A percentile compares a stretch with the other conserved stretches of the same genome.
Conservation (phyloP, 108 stramenopile genomes). For the Skeletonema costatum region DNA sequence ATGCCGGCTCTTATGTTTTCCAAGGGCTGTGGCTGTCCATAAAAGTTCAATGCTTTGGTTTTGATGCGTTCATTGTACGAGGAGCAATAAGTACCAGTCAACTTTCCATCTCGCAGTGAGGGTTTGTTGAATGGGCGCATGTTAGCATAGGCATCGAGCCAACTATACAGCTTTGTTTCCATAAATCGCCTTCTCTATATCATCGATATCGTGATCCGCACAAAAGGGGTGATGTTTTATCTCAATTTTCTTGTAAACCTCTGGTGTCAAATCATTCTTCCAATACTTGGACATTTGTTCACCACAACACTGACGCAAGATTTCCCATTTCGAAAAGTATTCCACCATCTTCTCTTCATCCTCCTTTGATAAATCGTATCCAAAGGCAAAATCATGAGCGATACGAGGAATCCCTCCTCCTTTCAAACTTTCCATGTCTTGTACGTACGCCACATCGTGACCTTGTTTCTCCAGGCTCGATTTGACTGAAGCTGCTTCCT, state of each 20-base stretch:
- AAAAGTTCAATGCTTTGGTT: constrained; percentile 29
- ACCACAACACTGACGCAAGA: constrained; percentile 48
- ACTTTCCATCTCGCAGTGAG: constrained; percentile 27
- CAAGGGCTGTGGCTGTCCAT: constrained; percentile 8
- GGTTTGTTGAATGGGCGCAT: constrained; percentile 34
- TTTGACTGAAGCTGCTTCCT: constrained; percentile 22
- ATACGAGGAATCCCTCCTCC: constrained; percentile 13
- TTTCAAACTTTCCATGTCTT: constrained; percentile 41
- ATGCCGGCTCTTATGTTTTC: neutral
- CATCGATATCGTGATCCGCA: constrained; percentile 33
- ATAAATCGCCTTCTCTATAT: constrained; percentile 24
- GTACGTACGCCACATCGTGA: constrained; percentile 36
- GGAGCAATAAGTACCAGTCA: constrained; percentile 49
- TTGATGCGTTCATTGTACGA: constrained; percentile 35
- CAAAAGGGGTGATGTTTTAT: constrained; percentile 32
- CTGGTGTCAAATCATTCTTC: constrained; percentile 45
- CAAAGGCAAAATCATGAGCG: constrained; percentile 22
- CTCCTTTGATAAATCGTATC: constrained; percentile 24
- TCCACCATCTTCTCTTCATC: constrained; percentile 11
- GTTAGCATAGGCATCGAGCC: constrained; percentile 24
- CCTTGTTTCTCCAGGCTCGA: constrained; percentile 11
- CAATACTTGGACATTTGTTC: constrained; percentile 42
- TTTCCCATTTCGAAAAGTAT: constrained; percentile 45
- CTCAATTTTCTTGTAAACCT: constrained; percentile 4
- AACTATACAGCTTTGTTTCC: constrained; percentile 21